phyloP scores from a whole-genome alignment of 257 asterid species.

The Nicotiana tabacum region DNA sequence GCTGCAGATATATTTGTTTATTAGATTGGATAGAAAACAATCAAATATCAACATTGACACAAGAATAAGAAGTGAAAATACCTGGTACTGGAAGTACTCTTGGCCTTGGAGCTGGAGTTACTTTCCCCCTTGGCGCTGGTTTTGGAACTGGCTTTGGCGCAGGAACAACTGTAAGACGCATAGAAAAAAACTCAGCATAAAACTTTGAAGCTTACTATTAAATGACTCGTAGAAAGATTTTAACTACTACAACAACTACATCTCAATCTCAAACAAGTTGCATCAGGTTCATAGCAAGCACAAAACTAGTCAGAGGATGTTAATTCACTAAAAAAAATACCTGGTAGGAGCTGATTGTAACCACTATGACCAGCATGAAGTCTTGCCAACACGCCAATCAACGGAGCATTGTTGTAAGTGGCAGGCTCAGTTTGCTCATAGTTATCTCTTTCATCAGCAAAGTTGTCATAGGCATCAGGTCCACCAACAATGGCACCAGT shows the following conservation, averaged over 20 bases:
- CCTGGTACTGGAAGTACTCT: slow-evolving; percentile 55
- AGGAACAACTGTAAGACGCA: neutral
- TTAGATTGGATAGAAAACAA: neutral
- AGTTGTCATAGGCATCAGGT: slow-evolving; percentile 98
- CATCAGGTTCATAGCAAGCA: neutral
- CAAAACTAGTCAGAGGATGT: neutral
- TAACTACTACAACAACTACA: neutral
- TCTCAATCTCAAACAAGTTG: neutral
- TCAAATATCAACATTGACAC: neutral
- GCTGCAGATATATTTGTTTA: slow-evolving; percentile 34
- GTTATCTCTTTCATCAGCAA: slow-evolving; percentile 90
- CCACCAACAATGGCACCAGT: slow-evolving; percentile 95
- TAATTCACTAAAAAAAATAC: slow-evolving; percentile 21
- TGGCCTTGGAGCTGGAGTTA: slow-evolving; percentile 36
- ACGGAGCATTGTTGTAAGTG: slow-evolving; percentile 91
- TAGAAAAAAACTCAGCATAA: slow-evolving; percentile 29
- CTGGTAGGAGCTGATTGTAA: slow-evolving; percentile 87
- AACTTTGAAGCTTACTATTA: neutral
- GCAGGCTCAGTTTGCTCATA: slow-evolving; percentile 99
- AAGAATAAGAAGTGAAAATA: slow-evolving; percentile 16
- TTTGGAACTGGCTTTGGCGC: slow-evolving; percentile 7
- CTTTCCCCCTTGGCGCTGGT: slow-evolving; percentile 40
- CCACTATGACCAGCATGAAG: slow-evolving; percentile 66
- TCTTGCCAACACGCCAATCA: slow-evolving; percentile 80
- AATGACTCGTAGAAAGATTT: neutral